Conservation (phyloP, 1,284 basidiomycete genomes). For the Volvariella surrecta region DNA sequence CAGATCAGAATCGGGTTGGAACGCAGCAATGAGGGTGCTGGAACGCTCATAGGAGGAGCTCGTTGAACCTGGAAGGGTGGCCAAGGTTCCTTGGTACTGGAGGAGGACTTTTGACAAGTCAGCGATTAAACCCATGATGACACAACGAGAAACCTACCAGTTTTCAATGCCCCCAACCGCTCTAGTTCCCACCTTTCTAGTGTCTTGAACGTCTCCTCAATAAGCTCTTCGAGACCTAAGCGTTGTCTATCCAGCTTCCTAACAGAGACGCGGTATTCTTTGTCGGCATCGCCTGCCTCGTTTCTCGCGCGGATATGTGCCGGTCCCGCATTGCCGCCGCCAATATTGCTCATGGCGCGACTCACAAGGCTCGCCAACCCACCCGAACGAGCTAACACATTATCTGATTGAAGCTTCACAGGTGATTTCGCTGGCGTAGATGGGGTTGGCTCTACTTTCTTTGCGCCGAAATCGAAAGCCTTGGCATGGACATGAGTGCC, state of each 20-base stretch:
- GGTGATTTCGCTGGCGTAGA: no score
- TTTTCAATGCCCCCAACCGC: conserved; percentile 74
- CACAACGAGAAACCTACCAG: conserved; percentile 38
- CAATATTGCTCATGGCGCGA: conserved; percentile 51
- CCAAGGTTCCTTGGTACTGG: conserved; percentile 75
- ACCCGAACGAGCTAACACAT: no score
- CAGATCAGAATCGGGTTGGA: conserved; percentile 79
- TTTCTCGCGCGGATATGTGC: conserved; percentile 59
- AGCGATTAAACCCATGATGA: background rate
- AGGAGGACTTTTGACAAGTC: conserved; percentile 47
- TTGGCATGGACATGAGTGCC: conserved; percentile 16
- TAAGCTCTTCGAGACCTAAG: conserved; percentile 73
- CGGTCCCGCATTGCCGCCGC: conserved; percentile 43
- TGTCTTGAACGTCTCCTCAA: conserved; percentile 74
- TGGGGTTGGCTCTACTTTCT: conserved; percentile 21
- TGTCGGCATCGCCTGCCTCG: conserved; percentile 75
- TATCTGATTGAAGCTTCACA: no score
- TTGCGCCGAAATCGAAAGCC: conserved; percentile 61
- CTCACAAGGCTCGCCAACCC: conserved; percentile 60
- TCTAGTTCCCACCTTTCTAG: conserved; percentile 84
- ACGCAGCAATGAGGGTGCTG: conserved; percentile 68
- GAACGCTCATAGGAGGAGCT: conserved; percentile 62
- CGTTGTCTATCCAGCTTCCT: conserved; percentile 74
- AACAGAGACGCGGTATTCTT: conserved; percentile 66
- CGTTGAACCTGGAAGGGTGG: conserved; percentile 62